Evolutionary conservation across 371 early-diverging fungal species (phyloP).

Genomic region (Encephalitozoon romaleae): DNA sequence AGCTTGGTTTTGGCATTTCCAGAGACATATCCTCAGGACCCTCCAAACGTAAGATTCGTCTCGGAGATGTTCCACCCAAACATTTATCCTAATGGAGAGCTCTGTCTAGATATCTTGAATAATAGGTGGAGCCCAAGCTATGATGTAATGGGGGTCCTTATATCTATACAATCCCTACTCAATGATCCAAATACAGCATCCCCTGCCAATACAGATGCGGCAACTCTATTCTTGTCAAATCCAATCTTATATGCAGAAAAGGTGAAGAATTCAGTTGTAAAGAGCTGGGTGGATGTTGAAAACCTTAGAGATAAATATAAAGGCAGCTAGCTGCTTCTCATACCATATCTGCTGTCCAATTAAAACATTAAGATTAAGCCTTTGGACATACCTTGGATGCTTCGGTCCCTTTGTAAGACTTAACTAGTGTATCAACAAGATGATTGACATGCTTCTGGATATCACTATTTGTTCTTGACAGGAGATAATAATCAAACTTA

Average conservation of each 20-base stretch:
- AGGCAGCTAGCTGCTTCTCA: not conserved
- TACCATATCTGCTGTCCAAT: not conserved
- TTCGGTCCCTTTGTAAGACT: slow-evolving; percentile 13
- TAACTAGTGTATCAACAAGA: slow-evolving; percentile 33
- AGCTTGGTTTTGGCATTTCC: slow-evolving; percentile 85
- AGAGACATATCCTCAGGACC: slow-evolving; percentile 92
- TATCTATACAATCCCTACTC: slow-evolving; percentile 85
- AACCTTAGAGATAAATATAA: slow-evolving; percentile 13
- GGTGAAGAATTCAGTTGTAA: slow-evolving; percentile 81
- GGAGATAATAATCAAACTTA: slow-evolving; percentile 50
- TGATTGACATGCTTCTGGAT: slow-evolving; percentile 47
- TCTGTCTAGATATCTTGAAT: slow-evolving; percentile 85
- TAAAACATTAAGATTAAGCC: not conserved
- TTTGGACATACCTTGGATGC: not conserved
- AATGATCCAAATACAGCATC: slow-evolving; percentile 93
- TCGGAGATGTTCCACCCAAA: slow-evolving; percentile 97
- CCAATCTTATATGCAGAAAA: slow-evolving; percentile 78
- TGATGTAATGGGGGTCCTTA: slow-evolving; percentile 83
- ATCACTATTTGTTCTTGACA: slow-evolving; percentile 38
- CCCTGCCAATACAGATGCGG: slow-evolving; percentile 95
- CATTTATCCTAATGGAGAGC: slow-evolving; percentile 90
- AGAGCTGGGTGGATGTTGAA: slow-evolving; percentile 67
- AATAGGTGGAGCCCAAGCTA: slow-evolving; percentile 93
- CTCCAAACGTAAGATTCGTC: slow-evolving; percentile 87
- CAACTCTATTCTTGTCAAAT: slow-evolving; percentile 79